Evolutionary conservation across 805 yeast species (phyloP), one percentile per base, ranked within the genome.

Genomic region (Wickerhamiella australiensis): DNA sequence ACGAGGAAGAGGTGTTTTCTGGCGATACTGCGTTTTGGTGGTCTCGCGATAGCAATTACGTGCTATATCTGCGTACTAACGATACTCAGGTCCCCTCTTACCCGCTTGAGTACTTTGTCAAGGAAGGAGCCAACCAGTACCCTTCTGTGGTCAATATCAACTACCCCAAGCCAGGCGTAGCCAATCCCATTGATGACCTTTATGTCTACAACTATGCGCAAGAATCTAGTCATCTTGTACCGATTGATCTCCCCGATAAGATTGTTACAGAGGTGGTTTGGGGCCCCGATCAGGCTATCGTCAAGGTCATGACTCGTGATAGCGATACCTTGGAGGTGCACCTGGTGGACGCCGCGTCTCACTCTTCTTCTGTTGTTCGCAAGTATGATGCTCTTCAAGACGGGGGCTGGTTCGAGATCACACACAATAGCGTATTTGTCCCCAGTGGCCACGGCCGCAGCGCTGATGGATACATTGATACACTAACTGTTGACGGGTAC

Each of bases 1-100:
- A 86, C 57, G 96, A 87, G 60, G 96, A 86, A 57, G 96, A 86
- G 64, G 92, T 86, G 0, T 73, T 83, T 48, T 78, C 76, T 31
- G 73, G 76, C 21, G 86, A 80, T 57, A 65, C 72, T 20, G 85
- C 88, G 0, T 56, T 85, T 44, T 86, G 94, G 94, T 87, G 95
- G 95, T 81, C 94, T 4, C 85, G 85, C 7, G 64, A 70, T 38
- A 87, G 90, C 11, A 67, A 73, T n/a, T 73, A 70, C 57, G 61
- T 87, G 41, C 74, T 86, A 0, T 81, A 76, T 53, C 64, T 83
- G 56, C 72, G 78, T 51, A 76, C 83, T 33, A 80, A 86, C 62
- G 95, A 87, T 57, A 74, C 90, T 1, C 60, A 64, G 4, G 95
- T 86, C 1, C 82, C 82, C 2, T 80, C 74, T 42, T 86, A 72